Evolutionary conservation across 495 filamentous ascomycete species (phyloP).

Genomic region (Talaromyces stipitatus): DNA sequence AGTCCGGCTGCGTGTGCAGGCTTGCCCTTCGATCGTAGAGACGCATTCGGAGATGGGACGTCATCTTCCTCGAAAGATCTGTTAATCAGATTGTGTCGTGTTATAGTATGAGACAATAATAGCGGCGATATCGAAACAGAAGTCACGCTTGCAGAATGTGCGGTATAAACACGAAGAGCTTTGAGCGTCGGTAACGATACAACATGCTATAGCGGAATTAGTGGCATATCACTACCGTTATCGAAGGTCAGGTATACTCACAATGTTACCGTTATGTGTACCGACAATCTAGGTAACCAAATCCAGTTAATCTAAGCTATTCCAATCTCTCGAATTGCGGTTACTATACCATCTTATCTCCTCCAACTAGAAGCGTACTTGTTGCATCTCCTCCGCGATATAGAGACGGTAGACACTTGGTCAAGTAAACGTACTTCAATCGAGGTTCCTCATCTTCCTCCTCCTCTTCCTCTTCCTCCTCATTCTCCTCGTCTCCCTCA

Average conservation of each 20-base stretch:
- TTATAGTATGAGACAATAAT: slow-evolving; percentile 60
- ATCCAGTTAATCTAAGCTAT: slow-evolving; percentile 12
- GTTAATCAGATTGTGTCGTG: slow-evolving; percentile 44
- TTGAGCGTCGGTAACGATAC: slow-evolving; percentile 74
- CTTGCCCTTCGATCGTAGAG: slow-evolving; percentile 35
- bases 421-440: slow-evolving; percentile 84
- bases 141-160: slow-evolving; percentile 85
- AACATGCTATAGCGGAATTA: slow-evolving; percentile 57
- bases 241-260: slow-evolving; percentile 39
- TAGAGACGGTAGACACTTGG: slow-evolving; percentile 65
- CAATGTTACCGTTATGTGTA: slow-evolving; percentile 95
- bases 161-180: slow-evolving; percentile 74
- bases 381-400: slow-evolving; percentile 95
- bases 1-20: slow-evolving; percentile 33
- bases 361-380: slow-evolving; percentile 78
- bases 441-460: slow-evolving; percentile 93
- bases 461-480: slow-evolving; percentile 62
- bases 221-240: slow-evolving; percentile 11
- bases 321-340: not conserved
- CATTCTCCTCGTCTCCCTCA: slow-evolving; percentile 33
- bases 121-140: slow-evolving; percentile 86
- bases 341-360: slow-evolving; percentile 83
- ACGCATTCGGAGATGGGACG: slow-evolving; percentile 35
- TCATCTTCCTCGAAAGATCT: slow-evolving; percentile 41
- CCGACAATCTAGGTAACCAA: slow-evolving; percentile 62